phyloP scores from a whole-genome alignment of 192 early-diverging fungal genomes.

The Coemansia sp. region DNA sequence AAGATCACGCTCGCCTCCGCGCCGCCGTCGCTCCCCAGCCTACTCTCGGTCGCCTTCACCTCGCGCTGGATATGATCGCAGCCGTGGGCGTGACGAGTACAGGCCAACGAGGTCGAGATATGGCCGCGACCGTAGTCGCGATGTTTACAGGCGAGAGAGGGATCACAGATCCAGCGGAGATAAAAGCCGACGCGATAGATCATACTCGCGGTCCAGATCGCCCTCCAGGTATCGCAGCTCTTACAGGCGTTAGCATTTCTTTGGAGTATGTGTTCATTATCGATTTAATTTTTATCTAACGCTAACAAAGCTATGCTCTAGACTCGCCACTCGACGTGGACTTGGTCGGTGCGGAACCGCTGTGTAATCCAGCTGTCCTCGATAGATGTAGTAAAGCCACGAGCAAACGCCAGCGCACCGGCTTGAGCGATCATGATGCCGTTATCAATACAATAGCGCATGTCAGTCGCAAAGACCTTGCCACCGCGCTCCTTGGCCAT shows the following conservation, averaged over 20 bases:
- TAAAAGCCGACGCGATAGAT: constrained; percentile 11
- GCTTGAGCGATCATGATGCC: constrained; percentile 99
- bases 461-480: constrained; percentile 94
- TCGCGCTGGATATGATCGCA: constrained; percentile 1
- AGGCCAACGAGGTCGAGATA: not conserved
- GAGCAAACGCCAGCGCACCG: constrained; percentile 81
- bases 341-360: constrained; percentile 87
- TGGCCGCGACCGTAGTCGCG: constrained; percentile 7
- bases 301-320: constrained; percentile 13
- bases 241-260: constrained; percentile 10
- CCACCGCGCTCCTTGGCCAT: constrained; percentile 91
- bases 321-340: constrained; percentile 78
- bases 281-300: not conserved
- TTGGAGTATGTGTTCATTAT: too few relatives aligned
- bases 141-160: not conserved
- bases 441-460: constrained; percentile 97
- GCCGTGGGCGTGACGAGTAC: constrained; percentile 5
- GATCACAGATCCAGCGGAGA: constrained; percentile 11
- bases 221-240: constrained; percentile 22
- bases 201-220: constrained; percentile 32
- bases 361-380: constrained; percentile 92
- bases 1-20: not conserved
- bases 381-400: constrained; percentile 79
- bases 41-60: constrained; percentile 15
- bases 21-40: constrained; percentile 13